These are phyloP conservation scores for Schoenoplectus tabernaemontani DNA, from an alignment of 202 grass and related monocot species.

Conservation along the genomic window DNA sequence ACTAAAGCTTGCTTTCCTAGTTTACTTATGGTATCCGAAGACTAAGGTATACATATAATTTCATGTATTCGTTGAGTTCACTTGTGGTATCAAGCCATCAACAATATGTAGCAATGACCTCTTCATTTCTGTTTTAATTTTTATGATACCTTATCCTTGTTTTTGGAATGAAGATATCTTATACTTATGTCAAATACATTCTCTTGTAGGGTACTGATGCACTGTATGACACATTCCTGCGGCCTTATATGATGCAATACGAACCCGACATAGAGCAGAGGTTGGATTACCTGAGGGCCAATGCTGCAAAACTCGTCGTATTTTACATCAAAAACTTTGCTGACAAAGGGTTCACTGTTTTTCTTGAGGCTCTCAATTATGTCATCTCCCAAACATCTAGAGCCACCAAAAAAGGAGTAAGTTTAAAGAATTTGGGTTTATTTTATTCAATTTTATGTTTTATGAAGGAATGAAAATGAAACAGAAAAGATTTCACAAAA, in stretches of 20 bases:
- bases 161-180: too few relatives aligned
- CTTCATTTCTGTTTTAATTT: neutral
- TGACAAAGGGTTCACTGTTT: conserved; percentile 67
- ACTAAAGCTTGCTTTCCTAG: conserved; percentile 70
- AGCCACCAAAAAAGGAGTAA: conserved; percentile 56
- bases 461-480: too few relatives aligned
- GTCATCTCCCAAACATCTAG: conserved; percentile 37
- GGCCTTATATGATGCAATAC: conserved; percentile 83
- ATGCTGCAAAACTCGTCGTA: conserved; percentile 55
- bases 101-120: neutral
- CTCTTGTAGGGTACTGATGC: conserved; percentile 60
- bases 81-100: too few relatives aligned
- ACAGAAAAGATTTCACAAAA: too few relatives aligned
- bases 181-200: neutral
- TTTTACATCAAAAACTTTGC: conserved; percentile 98
- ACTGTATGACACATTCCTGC: conserved; percentile 75
- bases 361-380: conserved; percentile 60
- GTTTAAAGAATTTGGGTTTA: too few relatives aligned
- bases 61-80: too few relatives aligned
- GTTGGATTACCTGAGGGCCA: conserved; percentile 54
- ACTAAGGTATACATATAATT: conserved; percentile 44
- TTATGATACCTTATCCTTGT: too few relatives aligned
- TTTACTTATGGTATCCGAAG: conserved; percentile 95
- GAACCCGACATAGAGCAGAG: conserved; percentile 85
- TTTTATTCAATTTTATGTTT: neutral